Evolutionary conservation across 1,284 basidiomycete species (phyloP), one percentile per base, ranked within the genome.

Genomic region (Takashimella koratensis): DNA sequence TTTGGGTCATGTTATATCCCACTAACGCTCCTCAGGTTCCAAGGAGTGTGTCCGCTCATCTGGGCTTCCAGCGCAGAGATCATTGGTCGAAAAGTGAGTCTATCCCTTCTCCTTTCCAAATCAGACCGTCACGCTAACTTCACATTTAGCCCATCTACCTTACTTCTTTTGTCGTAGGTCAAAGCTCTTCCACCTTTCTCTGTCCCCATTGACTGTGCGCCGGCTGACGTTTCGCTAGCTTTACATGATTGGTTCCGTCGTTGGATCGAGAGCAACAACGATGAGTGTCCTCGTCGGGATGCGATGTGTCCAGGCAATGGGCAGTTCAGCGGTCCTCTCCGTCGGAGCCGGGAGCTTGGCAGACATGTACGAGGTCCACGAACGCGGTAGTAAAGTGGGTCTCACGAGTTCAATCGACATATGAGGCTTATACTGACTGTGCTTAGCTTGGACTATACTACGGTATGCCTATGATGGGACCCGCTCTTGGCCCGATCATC

Each of bases 291-390:
- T 93, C 5, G 87, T 92, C 59, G 86, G 80, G 6, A 73, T 76
- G 73, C 60, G 75, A 27, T 57, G 62, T 47, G 47, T 76, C 5
- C 68, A 71, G 47, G 71, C 67, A 3, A 59, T 63, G 48, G 89
- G 87, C 21, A 86, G 86, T 2, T 85, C 86, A 47, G 86, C 88
- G 1, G 86, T 89, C 6, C 81, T 90, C 21, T 76, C 86, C 0
- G 83, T 90, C 46, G 90, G 89, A 11, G 88, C 88, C 0, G 89
- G 87, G 5, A 87, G 87, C 5, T 77, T 94, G 4, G 71, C 77
- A 30, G 88, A 91, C 68, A 86, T 91, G 36, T 91, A 84, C 64
- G 88, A 91, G 47, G 81, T 85, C 0, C 79, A 83, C 43, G 87
- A 91, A 67, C 80, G 90, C 44, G 90, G 90, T 2, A 82, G 81